Conservation (phyloP, 2,329 filamentous ascomycete species). For the Ophiostoma ulmi region DNA sequence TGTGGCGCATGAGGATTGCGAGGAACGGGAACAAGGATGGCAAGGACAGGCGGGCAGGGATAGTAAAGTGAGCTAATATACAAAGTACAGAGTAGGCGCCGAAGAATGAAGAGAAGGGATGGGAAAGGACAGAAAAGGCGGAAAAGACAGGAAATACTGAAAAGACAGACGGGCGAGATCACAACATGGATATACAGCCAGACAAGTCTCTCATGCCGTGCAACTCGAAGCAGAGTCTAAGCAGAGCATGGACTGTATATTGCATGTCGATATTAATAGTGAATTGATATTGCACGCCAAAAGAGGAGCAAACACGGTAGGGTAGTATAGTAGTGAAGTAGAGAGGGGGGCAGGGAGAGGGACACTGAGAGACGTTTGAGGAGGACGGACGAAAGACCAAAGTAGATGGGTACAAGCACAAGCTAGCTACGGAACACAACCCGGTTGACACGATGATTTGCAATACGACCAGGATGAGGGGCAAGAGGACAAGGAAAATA, state of each 20-base stretch:
- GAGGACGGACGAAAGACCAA: not conserved
- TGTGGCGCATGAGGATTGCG: not conserved
- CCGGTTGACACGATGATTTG: slow-evolving; percentile 2
- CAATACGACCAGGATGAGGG: not conserved
- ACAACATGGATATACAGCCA: not conserved
- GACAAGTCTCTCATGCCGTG: not conserved
- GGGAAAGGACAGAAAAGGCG: not conserved
- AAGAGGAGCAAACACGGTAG: not conserved
- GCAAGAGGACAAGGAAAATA: too few species aligned
- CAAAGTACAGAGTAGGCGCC: not conserved
- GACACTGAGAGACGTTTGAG: not conserved
- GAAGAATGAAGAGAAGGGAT: not conserved
- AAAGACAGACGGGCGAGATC: not conserved
- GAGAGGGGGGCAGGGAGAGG: not conserved
- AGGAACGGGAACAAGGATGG: not conserved
- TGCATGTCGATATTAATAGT: not conserved
- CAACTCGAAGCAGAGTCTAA: not conserved
- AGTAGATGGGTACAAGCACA: not conserved
- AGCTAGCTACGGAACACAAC: slow-evolving; percentile 2
- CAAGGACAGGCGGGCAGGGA: not conserved
- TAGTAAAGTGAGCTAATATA: not conserved
- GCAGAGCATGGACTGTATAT: not conserved
- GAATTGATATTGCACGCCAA: not conserved
- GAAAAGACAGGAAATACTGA: not conserved
- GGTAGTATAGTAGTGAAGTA: too few species aligned